These are phyloP conservation scores for Knoxia roxburghii DNA, from an alignment of 257 asterid genomes.

Conservation along the genomic window DNA sequence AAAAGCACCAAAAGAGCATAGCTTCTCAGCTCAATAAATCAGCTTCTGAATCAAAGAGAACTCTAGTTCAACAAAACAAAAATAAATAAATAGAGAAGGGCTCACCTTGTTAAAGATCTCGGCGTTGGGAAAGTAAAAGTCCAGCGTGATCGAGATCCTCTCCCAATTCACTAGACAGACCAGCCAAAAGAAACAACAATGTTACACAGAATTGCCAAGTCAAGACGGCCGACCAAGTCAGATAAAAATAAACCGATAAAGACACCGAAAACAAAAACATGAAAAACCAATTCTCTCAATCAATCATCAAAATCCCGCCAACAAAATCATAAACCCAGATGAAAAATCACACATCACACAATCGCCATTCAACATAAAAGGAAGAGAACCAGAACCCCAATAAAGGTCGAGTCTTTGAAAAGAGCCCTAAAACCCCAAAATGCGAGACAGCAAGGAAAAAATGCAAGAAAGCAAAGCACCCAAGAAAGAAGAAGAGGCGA, in stretches of 20 bases:
- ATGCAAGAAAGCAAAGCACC: slow-evolving; percentile 26
- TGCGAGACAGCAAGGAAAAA: slow-evolving; percentile 55
- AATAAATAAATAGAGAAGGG: neutral
- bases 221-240: slow-evolving; percentile 15
- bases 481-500: slow-evolving; percentile 27
- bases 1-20: neutral
- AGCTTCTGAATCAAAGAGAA: neutral
- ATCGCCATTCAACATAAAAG: slow-evolving; percentile 5
- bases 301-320: slow-evolving; percentile 18
- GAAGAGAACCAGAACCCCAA: slow-evolving; percentile 17
- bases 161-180: neutral
- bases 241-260: neutral
- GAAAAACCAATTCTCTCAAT: slow-evolving; percentile 6
- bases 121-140: neutral
- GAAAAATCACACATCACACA: slow-evolving; percentile 16
- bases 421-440: slow-evolving; percentile 34
- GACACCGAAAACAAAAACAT: neutral
- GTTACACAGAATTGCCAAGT: slow-evolving; percentile 11
- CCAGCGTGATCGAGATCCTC: slow-evolving; percentile 1
- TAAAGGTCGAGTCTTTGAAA: slow-evolving; percentile 25
- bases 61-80: neutral
- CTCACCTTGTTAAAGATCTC: slow-evolving; percentile 14
- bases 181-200: neutral
- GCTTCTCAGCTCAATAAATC: neutral
- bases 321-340: slow-evolving; percentile 22